Conservation (phyloP, 345 rosid genomes). For the Microcos paniculata region DNA sequence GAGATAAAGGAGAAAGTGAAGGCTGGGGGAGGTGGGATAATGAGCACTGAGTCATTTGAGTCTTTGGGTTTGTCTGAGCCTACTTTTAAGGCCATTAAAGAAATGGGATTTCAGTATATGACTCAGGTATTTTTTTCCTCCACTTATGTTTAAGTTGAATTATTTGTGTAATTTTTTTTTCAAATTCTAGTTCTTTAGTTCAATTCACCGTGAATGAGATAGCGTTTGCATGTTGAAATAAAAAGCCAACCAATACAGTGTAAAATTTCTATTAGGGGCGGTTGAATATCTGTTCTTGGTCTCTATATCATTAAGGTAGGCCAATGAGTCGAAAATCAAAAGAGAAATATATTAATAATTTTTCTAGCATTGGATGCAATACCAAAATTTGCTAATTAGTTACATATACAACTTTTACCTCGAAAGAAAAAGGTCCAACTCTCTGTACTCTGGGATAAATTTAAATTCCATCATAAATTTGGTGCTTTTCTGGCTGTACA, state of each 20-base stretch:
- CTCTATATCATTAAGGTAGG: too few relatives aligned
- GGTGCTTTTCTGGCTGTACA: neutral
- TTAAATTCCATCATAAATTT: neutral
- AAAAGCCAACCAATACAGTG: too few relatives aligned
- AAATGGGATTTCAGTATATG: conserved; percentile 76
- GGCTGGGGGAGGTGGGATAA: conserved; percentile 59
- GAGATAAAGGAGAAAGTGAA: conserved; percentile 6
- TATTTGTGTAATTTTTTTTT: too few relatives aligned
- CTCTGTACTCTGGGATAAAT: neutral
- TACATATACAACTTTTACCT: neutral
- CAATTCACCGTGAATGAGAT: neutral
- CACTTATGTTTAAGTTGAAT: neutral
- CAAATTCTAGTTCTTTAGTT: neutral
- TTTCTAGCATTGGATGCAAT: neutral
- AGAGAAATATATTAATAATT: too few relatives aligned
- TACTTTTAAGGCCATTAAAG: conserved; percentile 64
- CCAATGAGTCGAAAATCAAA: too few relatives aligned
- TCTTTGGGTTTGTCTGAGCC: conserved; percentile 65
- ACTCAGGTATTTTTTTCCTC: conserved; percentile 58
- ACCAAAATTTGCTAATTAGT: neutral
- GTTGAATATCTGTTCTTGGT: too few relatives aligned
- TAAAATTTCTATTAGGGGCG: too few relatives aligned
- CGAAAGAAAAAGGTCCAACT: neutral
- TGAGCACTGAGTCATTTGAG: conserved; percentile 75
- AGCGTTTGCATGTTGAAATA: too few relatives aligned